These are phyloP conservation scores for Clonostachys byssicola DNA, from an alignment of 2,329 filamentous ascomycete genomes.

Conservation along the genomic window DNA sequence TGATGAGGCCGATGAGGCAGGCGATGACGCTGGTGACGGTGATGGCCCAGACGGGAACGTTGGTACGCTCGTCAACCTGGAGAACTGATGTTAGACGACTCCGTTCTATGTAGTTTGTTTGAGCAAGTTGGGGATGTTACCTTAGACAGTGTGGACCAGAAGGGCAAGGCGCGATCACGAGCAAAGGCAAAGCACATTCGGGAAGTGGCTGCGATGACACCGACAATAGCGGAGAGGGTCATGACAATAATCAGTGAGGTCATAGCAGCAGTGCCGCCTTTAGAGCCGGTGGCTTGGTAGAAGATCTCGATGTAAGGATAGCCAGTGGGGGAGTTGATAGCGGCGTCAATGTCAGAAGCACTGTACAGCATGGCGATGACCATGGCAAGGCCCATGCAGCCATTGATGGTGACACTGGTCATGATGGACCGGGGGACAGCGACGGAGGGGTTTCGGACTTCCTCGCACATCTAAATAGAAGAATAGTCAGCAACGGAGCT, in stretches of 20 bases:
- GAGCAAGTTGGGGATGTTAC: background rate
- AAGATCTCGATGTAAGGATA: constrained; percentile 59
- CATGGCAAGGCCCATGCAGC: constrained; percentile 38
- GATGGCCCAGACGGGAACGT: constrained; percentile 19
- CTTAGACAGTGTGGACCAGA: background rate
- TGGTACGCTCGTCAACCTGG: constrained; percentile 8
- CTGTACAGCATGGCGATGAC: constrained; percentile 13
- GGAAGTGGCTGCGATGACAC: constrained; percentile 52
- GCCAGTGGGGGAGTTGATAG: constrained; percentile 37
- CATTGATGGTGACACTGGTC: constrained; percentile 42
- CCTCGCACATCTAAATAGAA: constrained; percentile 34
- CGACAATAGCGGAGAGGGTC: constrained; percentile 41
- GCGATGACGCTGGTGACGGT: constrained; percentile 16
- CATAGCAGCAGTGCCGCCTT: constrained; percentile 44
- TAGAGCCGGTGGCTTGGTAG: constrained; percentile 40
- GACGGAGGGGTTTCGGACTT: constrained; percentile 39
- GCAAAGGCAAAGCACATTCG: constrained; percentile 52
- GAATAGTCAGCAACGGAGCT: background rate
- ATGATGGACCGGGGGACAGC: constrained; percentile 48
- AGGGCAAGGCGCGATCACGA: constrained; percentile 20
- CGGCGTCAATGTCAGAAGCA: constrained; percentile 38
- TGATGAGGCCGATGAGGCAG: constrained; percentile 22
- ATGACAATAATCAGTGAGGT: constrained; percentile 42
- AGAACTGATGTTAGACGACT: too few relatives aligned
- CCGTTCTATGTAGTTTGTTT: too few relatives aligned